A percentile compares a stretch with the other conserved stretches of the same genome.
Evolutionary conservation across 768 basidiomycete genomes (phyloP).

Genomic region (Tulasnella sp.): DNA sequence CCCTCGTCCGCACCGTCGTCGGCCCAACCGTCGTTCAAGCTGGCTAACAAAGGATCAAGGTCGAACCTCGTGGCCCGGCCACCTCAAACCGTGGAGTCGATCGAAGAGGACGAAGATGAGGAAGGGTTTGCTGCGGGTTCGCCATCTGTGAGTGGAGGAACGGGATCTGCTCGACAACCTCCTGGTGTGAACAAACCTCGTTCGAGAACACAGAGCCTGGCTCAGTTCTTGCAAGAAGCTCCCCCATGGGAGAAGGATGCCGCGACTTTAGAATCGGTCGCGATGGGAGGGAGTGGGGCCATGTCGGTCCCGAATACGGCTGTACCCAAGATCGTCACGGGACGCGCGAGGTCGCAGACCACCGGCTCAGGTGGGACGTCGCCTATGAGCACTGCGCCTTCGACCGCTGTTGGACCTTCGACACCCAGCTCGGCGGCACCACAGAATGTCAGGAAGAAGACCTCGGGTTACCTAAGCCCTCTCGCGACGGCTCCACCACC

Average conservation of each 20-base stretch:
- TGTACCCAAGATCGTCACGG: background rate
- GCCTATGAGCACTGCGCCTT: background rate
- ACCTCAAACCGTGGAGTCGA: slow-evolving; percentile 7
- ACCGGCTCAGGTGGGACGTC: slow-evolving; percentile 1
- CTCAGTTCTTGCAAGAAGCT: slow-evolving; percentile 12
- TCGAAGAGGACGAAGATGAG: slow-evolving; percentile 18
- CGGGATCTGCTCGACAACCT: background rate
- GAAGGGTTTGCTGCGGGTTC: background rate
- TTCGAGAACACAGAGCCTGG: slow-evolving; percentile 12
- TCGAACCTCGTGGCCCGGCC: slow-evolving; percentile 8
- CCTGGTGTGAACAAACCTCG: slow-evolving; percentile 1
- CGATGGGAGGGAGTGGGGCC: background rate
- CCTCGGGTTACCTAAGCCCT: background rate
- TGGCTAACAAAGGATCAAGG: slow-evolving; percentile 8
- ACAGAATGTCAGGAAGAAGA: background rate
- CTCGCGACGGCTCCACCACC: background rate
- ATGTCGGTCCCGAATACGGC: background rate
- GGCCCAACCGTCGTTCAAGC: slow-evolving; percentile 13
- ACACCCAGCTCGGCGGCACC: background rate
- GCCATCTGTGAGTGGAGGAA: background rate
- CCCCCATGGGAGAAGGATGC: slow-evolving; percentile 1
- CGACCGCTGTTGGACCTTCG: background rate
- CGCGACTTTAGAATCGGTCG: background rate
- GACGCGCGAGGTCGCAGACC: slow-evolving; percentile 9
- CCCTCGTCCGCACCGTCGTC: slow-evolving; percentile 8